A percentile compares a stretch with the other conserved stretches of the same genome.
phyloP scores from a whole-genome alignment of 202 grass and related monocot genomes.

The Setaria viridis region DNA sequence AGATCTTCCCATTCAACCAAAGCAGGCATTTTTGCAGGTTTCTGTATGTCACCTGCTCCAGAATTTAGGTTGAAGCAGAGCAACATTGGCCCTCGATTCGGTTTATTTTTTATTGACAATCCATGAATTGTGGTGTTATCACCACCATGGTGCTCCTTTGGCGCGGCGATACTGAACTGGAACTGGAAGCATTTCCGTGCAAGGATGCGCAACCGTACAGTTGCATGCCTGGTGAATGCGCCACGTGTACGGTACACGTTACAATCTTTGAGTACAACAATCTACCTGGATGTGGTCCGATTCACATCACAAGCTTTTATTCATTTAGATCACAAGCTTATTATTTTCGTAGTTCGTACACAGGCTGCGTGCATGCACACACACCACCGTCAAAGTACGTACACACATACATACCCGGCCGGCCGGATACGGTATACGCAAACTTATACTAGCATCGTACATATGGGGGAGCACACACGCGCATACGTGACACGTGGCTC shows the following conservation, averaged over 20 bases:
- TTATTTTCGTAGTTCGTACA: constrained; percentile 33
- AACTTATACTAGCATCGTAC: background rate
- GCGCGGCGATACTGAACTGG: no score
- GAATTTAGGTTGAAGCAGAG: background rate
- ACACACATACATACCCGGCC: no score
- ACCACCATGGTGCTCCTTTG: background rate
- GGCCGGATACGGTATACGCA: background rate
- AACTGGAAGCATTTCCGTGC: no score
- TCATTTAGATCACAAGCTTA: constrained; percentile 35
- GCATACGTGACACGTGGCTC: background rate
- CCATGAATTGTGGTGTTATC: background rate
- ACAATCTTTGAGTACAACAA: no score
- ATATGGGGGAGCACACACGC: background rate
- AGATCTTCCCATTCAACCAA: background rate
- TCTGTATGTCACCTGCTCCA: background rate
- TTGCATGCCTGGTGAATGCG: no score
- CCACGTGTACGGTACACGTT: no score
- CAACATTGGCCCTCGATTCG: background rate
- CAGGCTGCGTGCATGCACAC: background rate
- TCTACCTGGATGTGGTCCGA: no score
- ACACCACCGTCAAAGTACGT: background rate
- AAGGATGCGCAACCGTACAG: no score
- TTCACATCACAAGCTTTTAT: constrained; percentile 11
- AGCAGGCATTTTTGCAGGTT: background rate
- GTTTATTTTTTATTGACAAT: no score